Percentiles rank a stretch among this genome's conserved stretches.
phyloP scores from a whole-genome alignment of 495 filamentous ascomycete species.

The Pyrenula aspistea region DNA sequence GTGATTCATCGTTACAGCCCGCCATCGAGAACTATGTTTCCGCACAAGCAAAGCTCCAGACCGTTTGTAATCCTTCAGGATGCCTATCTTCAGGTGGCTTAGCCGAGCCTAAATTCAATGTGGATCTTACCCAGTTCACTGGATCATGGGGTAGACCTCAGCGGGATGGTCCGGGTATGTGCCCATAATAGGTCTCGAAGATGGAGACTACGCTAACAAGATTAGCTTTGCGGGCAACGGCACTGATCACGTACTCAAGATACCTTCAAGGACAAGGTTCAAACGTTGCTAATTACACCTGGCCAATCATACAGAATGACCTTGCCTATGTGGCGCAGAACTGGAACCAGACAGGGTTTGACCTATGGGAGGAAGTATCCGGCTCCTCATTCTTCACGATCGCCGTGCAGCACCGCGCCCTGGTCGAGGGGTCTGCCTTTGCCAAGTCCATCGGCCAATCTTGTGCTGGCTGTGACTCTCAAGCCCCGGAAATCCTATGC shows the following conservation, averaged over 20 bases:
- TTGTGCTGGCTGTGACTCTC: slow-evolving; percentile 34
- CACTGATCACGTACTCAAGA: slow-evolving; percentile 23
- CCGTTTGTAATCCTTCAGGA: slow-evolving; percentile 41
- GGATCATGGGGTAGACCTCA: slow-evolving; percentile 53
- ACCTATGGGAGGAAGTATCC: slow-evolving; percentile 60
- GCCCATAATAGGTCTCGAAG: background rate
- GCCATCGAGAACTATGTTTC: slow-evolving; percentile 41
- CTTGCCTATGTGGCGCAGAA: slow-evolving; percentile 57
- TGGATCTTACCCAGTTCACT: slow-evolving; percentile 38
- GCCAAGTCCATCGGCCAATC: slow-evolving; percentile 29
- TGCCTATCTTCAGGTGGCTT: slow-evolving; percentile 37
- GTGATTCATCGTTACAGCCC: slow-evolving; percentile 24
- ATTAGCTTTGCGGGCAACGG: slow-evolving; percentile 20
- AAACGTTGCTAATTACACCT: slow-evolving; percentile 24
- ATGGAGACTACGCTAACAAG: background rate
- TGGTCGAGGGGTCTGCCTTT: slow-evolving; percentile 48
- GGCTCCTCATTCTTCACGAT: slow-evolving; percentile 51
- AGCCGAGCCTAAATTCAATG: slow-evolving; percentile 50
- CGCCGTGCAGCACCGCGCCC: slow-evolving; percentile 40
- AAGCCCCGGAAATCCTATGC: slow-evolving; percentile 48
- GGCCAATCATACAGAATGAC: slow-evolving; percentile 46
- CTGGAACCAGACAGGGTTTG: slow-evolving; percentile 40
- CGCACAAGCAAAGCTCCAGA: slow-evolving; percentile 40
- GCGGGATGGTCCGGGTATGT: slow-evolving; percentile 40
- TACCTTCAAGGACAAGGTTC: slow-evolving; percentile 25